Base-by-base conservation (phyloP, 202 grass and related monocot species). In the Tripidium arundinaceum region DNA sequence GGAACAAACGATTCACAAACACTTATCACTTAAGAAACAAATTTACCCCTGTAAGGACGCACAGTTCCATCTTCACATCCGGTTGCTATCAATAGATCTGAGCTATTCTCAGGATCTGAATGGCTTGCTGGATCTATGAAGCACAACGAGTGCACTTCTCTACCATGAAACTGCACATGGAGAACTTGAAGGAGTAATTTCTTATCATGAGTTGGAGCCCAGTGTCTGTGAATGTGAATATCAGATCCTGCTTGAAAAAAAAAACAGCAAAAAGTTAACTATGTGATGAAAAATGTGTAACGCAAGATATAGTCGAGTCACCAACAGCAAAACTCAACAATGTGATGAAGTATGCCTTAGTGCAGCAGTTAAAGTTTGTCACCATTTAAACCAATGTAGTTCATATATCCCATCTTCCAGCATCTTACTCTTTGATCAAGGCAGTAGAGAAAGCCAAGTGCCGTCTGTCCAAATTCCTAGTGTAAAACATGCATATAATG, bases 51-150 rank as follows among this genome's bases (percentile, higher is more conserved):
- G 95, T 89, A 78, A 98, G n/a, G 82, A 34, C 90, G 90, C 74
- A 94, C 90, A 16, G 92, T 94, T 72, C 95, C 95, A 88, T 98
- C 92, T 89, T 98, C 95, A 78, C 92, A 94, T 31, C 92, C 92
- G 8, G 93, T 97, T 86, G 94, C 91, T 84, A 92, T 81, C 62
- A 83, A 86, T 38, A 90, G 75, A 77, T 81, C 24, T 37, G 81
- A 78, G 58, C 24, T 79, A 37, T 69, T 65, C 59, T 33, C 62
- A 86, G 38, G 28, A 63, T 68, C 43, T 80, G 84, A 82, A 84
- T 80, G 74, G 12, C 70, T 70, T 79, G 62, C 72, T 78, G 70
- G 74, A 82, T 81, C 84, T 76, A 98, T 74, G 68, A 98, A 94
- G 79, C 82, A 90, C 69, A 98, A 74, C 6, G 95, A 92, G 58